phyloP scores from a whole-genome alignment of 805 yeast genomes.

The Candida morakotiae region DNA sequence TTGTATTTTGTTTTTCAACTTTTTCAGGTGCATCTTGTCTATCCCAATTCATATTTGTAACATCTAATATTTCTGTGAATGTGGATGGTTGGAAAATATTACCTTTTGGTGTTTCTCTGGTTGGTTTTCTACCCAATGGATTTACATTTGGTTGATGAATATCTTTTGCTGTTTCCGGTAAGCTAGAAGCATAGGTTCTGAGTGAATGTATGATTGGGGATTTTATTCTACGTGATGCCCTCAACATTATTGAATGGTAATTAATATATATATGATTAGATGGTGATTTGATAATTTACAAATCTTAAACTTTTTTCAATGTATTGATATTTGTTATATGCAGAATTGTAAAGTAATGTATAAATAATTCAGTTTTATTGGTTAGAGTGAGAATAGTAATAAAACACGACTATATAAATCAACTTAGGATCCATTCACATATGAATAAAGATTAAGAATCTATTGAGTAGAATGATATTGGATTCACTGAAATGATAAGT shows the following conservation, averaged over 20 bases:
- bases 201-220: neutral
- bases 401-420: neutral
- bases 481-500: too few relatives aligned
- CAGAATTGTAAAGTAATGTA: conserved; percentile 1
- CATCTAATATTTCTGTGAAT: conserved; percentile 42
- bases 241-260: conserved; percentile 17
- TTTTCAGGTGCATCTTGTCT: conserved; percentile 40
- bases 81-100: conserved; percentile 37
- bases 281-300: too few relatives aligned
- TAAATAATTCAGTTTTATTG: conserved; percentile 5
- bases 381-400: neutral
- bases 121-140: conserved; percentile 37
- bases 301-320: too few relatives aligned
- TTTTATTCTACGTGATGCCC: conserved; percentile 11
- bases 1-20: conserved; percentile 41
- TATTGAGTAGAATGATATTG: too few relatives aligned
- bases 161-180: conserved; percentile 5
- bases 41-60: conserved; percentile 42
- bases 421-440: too few relatives aligned
- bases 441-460: too few relatives aligned
- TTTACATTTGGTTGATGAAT: conserved; percentile 19
- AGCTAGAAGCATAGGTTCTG: conserved; percentile 12
- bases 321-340: too few relatives aligned
- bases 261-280: neutral
- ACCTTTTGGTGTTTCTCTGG: conserved; percentile 30